phyloP scores from a whole-genome alignment of 106 monocot species.

The Dendrobium nobile region DNA sequence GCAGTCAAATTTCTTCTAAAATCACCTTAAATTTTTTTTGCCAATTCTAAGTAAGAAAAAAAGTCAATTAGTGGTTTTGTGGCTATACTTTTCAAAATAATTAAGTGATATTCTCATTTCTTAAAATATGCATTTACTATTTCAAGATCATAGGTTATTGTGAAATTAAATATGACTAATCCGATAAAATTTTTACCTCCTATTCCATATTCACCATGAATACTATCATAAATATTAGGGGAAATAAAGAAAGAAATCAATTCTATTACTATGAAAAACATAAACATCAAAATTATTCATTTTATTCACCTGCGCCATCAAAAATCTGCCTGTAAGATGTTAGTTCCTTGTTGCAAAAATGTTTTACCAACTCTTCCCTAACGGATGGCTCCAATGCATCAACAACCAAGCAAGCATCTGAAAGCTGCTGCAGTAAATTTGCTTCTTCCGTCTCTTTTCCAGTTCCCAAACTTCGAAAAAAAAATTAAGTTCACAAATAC shows the following conservation, averaged over 20 bases:
- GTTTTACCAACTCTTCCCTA: constrained; percentile 89
- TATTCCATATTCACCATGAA: too few species aligned
- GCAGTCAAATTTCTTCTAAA: too few species aligned
- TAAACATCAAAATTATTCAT: neutral
- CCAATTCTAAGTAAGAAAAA: too few species aligned
- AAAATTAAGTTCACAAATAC: neutral
- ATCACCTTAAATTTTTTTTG: too few species aligned
- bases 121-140: too few species aligned
- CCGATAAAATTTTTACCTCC: too few species aligned
- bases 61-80: too few species aligned
- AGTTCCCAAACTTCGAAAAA: constrained; percentile 73
- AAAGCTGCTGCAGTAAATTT: constrained; percentile 82
- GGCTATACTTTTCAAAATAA: too few species aligned
- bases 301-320: constrained; percentile 85
- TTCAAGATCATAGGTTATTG: too few species aligned
- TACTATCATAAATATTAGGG: neutral
- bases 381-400: constrained; percentile 98
- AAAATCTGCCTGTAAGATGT: constrained; percentile 95
- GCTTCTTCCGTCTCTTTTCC: constrained; percentile 96
- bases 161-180: too few species aligned
- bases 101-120: too few species aligned
- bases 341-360: constrained; percentile 93
- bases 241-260: neutral
- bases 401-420: constrained; percentile 98
- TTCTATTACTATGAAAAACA: neutral